These are phyloP conservation scores for Fusarium sp. DNA, from an alignment of 2,329 filamentous ascomycete genomes.

Conservation along the genomic window DNA sequence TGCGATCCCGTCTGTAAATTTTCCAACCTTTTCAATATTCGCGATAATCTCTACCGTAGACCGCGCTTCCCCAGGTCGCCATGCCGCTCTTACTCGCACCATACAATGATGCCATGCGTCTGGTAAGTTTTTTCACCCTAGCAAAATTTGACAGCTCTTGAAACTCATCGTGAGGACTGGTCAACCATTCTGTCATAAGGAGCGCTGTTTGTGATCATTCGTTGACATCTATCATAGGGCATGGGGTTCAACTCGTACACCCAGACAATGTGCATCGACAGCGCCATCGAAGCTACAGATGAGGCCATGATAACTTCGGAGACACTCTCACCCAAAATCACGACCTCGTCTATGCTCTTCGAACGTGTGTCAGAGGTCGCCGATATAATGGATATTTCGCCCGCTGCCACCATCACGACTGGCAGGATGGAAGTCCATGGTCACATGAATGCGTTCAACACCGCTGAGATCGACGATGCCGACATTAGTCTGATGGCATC, in stretches of 20 bases:
- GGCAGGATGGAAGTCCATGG: background rate
- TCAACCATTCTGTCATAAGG: fast-evolving
- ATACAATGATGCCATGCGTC: slow-evolving; percentile 17
- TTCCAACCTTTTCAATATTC: fast-evolving
- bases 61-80: fast-evolving
- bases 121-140: background rate
- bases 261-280: background rate
- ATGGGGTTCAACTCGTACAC: slow-evolving; percentile 17
- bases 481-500: slow-evolving; percentile 10
- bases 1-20: no score
- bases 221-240: background rate
- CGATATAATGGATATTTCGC: slow-evolving; percentile 1
- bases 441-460: background rate
- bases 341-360: background rate
- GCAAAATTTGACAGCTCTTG: fast-evolving
- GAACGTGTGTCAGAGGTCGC: background rate
- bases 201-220: fast-evolving
- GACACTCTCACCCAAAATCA: background rate
- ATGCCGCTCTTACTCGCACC: slow-evolving; percentile 10
- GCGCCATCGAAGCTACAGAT: background rate
- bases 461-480: slow-evolving; percentile 2
- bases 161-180: fast-evolving
- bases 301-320: background rate
- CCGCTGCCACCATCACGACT: background rate
- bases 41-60: background rate